Evolutionary conservation across 768 basidiomycete species (phyloP), one percentile per base, ranked within the genome.

Genomic region (Boletus subcaerulescens): DNA sequence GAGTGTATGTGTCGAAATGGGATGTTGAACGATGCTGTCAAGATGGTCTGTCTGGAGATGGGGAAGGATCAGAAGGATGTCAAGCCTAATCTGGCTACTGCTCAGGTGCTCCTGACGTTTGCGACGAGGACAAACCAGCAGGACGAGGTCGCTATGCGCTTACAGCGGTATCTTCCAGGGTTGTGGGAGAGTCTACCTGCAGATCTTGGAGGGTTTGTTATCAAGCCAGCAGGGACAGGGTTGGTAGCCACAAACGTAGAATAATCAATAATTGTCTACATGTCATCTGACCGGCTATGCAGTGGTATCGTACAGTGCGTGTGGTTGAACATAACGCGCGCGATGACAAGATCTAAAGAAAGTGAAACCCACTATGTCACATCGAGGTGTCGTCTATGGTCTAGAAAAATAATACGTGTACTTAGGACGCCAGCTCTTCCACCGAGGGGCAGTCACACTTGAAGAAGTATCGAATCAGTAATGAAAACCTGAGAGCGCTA

Each of bases 381-480:
- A 56, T 47, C 44, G 52, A 52, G 53, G 48, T 52, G 45, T 56
- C 50, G 44, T 63, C 62, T 63, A 68, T 55, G 51, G 62, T 64
- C 61, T 60, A 67, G 56, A 31, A 41, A 50, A 52, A 64, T 39
- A n/a, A 52, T 57, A 54, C 32, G 7, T 41, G 60, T 47, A 42
- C n/a, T 54, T 41, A 67, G 32, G 65, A 56, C 39, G 82, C 83
- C 41, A 85, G 67, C 65, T 93, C 91, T 72, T 93, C 90, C 42
- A 93, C 91, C 3, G 90, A 80, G 18, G 89, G 88, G 60, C 91
- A 93, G 66, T 91, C 87, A 61, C 91, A 93, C 91, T 92, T 62
- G 48, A 55, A 48, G 39, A 26, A 45, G 15, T 4, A 18, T 22
- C 35, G 59, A 45, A 38, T 60, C 43, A 62, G 64, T 32, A 15